These are phyloP conservation scores for Biscogniauxia sp. DNA, from an alignment of 2,329 filamentous ascomycete genomes.

Conservation along the genomic window DNA sequence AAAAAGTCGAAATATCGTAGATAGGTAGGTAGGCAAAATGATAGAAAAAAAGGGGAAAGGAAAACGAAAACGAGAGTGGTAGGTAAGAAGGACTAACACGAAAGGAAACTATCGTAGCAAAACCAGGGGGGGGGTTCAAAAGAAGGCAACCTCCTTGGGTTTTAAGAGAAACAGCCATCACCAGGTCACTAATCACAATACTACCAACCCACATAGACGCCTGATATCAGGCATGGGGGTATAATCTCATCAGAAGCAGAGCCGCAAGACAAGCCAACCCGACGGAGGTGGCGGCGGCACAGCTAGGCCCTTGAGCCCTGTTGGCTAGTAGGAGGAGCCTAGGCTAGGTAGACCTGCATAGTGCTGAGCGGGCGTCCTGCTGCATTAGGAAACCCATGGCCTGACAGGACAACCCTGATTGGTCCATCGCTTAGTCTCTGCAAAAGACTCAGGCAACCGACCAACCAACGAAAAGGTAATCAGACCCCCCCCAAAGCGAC, in stretches of 20 bases:
- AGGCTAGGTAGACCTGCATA: neutral
- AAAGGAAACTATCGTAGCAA: neutral
- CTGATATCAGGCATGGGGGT: neutral
- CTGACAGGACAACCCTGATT: neutral
- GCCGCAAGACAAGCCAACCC: neutral
- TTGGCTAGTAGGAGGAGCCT: neutral
- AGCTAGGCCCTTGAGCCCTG: neutral
- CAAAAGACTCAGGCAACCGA: neutral
- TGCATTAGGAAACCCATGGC: neutral
- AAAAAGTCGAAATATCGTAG: neutral
- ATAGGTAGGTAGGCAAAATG: too few relatives aligned
- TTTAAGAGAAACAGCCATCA: neutral
- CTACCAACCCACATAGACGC: neutral
- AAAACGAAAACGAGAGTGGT: neutral
- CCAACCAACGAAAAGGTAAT: too few relatives aligned
- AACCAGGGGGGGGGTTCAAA: neutral
- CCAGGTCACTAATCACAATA: neutral
- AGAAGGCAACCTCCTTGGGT: neutral
- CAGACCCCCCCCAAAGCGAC: neutral
- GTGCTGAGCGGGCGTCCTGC: neutral
- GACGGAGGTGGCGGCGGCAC: neutral
- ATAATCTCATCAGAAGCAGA: neutral
- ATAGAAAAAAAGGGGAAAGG: neutral
- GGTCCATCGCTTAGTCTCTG: neutral
- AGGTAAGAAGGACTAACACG: neutral